phyloP scores from a whole-genome alignment of 768 basidiomycete species.

The Rhodotorula graminis region DNA sequence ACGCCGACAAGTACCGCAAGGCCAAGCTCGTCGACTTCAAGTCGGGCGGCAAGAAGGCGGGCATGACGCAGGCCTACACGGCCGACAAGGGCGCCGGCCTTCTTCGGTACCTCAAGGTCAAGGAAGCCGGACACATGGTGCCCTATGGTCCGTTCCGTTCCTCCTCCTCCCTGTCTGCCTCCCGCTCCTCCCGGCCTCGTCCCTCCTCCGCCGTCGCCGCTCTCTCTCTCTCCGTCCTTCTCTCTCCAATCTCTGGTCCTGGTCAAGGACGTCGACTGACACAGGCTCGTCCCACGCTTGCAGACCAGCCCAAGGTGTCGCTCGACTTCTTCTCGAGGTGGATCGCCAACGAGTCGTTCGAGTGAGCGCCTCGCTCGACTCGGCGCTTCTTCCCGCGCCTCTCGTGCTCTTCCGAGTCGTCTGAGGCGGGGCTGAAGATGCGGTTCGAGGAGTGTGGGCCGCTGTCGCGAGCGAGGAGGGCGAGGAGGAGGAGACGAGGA shows the following conservation, averaged over 20 bases:
- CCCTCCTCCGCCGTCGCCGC: no score
- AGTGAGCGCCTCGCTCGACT: background rate
- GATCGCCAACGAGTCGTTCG: slow-evolving; percentile 48
- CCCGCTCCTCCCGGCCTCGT: no score
- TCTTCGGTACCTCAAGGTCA: slow-evolving; percentile 49
- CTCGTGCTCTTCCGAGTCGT: no score
- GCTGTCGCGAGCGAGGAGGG: background rate
- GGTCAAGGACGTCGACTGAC: no score
- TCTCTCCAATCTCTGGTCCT: no score
- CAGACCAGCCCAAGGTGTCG: slow-evolving; percentile 81
- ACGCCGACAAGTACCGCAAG: slow-evolving; percentile 60
- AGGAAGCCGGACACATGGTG: background rate
- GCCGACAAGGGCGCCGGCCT: slow-evolving; percentile 38
- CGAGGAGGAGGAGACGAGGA: no score
- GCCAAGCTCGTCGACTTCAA: slow-evolving; percentile 58
- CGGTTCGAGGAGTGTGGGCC: background rate
- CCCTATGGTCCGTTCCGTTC: background rate
- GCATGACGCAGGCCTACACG: slow-evolving; percentile 64
- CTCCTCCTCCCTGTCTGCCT: no score
- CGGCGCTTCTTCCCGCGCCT: no score
- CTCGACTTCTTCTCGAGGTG: slow-evolving; percentile 56
- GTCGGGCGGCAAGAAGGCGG: slow-evolving; percentile 55
- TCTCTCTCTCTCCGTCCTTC: no score
- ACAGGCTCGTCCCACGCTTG: slow-evolving; percentile 50
- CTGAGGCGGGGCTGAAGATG: background rate